Evolutionary conservation across 257 asterid genomes (phyloP).

Genomic region (Solanum lycopersicoides): DNA sequence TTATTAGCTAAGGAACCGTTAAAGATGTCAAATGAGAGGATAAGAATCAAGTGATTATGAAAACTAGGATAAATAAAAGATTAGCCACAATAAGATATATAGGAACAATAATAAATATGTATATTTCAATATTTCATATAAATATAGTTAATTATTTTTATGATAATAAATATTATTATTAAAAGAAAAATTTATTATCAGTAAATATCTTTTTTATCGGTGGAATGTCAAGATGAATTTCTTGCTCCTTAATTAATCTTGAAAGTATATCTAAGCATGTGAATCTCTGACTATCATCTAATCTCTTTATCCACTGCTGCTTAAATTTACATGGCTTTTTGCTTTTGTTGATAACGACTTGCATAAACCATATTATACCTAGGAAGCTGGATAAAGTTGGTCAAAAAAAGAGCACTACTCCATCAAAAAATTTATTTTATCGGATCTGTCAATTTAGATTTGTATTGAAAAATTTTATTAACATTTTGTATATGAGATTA

Average conservation of each 20-base stretch:
- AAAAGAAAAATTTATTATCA: too few relatives aligned
- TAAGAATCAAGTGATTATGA: background rate
- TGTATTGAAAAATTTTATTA: background rate
- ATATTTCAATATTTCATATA: too few relatives aligned
- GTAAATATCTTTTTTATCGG: too few relatives aligned
- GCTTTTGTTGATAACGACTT: conserved; percentile 2
- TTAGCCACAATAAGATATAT: too few relatives aligned
- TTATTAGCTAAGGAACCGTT: background rate
- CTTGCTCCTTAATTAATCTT: background rate
- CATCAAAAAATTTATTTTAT: background rate
- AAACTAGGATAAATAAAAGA: too few relatives aligned
- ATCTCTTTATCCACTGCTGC: background rate
- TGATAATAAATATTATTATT: too few relatives aligned
- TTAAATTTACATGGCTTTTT: background rate
- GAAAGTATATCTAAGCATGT: background rate
- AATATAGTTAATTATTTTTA: too few relatives aligned
- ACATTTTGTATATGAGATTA: background rate
- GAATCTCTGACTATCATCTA: background rate
- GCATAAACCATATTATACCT: background rate
- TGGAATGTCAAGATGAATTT: background rate
- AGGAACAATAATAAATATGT: too few relatives aligned
- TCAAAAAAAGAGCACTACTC: background rate
- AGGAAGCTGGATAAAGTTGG: background rate
- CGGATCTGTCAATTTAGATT: too few relatives aligned
- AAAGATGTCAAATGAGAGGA: background rate